A percentile compares a stretch with the other conserved stretches of the same genome.
Evolutionary conservation across 2,329 filamentous ascomycete genomes (phyloP).

Genomic region (Orbilia oligospora): DNA sequence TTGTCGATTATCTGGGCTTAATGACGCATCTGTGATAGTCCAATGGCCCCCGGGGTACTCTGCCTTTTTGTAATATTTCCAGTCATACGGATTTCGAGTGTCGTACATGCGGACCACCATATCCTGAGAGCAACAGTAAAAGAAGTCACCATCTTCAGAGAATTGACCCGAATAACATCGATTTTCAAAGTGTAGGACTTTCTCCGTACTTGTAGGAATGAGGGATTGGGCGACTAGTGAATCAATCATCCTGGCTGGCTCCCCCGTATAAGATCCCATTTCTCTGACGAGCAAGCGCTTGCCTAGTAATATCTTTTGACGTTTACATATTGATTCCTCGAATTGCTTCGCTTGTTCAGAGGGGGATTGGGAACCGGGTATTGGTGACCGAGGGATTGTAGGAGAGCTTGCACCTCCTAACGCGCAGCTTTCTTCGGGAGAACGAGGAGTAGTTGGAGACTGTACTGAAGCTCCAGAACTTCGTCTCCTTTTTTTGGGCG

Average conservation of each 20-base stretch:
- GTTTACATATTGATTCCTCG: constrained; percentile 69
- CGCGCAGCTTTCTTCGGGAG: constrained; percentile 3
- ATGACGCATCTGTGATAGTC: constrained; percentile 93
- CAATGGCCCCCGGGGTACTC: constrained; percentile 88
- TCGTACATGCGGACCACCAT: constrained; percentile 98
- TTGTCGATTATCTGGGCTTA: constrained; percentile 92
- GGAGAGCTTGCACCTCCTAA: constrained; percentile 25
- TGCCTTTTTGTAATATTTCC: constrained; percentile 95
- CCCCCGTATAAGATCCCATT: constrained; percentile 77
- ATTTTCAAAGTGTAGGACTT: constrained; percentile 87
- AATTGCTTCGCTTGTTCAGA: neutral
- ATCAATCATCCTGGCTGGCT: constrained; percentile 70
- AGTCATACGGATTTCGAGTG: constrained; percentile 93
- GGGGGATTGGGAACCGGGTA: neutral
- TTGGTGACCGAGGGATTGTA: constrained; percentile 28
- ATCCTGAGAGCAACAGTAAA: constrained; percentile 91
- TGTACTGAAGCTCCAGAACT: constrained; percentile 26
- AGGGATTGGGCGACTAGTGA: constrained; percentile 46
- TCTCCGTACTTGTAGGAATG: constrained; percentile 72
- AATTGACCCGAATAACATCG: constrained; percentile 97
- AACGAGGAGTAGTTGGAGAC: constrained; percentile 19
- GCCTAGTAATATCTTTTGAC: constrained; percentile 74
- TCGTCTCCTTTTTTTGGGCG: constrained; percentile 44
- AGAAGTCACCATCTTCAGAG: constrained; percentile 96
- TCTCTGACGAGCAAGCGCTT: constrained; percentile 82